Evolutionary conservation across 2,329 filamentous ascomycete species (phyloP).

Genomic region (Teratosphaeria viscida): DNA sequence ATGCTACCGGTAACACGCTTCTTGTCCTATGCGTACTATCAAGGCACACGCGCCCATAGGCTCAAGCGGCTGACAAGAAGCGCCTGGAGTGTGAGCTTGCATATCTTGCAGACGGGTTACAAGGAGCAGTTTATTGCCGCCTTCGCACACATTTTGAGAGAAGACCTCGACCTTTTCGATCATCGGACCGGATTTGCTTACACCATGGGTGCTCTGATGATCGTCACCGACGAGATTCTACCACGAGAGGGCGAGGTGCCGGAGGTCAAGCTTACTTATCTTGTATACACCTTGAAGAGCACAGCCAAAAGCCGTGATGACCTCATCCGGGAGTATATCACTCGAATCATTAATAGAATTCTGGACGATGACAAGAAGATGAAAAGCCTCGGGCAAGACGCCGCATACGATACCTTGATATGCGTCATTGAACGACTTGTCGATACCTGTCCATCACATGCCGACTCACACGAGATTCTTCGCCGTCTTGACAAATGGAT

Average conservation of each 20-base stretch:
- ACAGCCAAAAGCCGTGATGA: constrained; percentile 4
- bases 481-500: background rate
- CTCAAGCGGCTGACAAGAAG: constrained; percentile 16
- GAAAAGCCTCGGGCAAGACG: constrained; percentile 3
- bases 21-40: constrained; percentile 22
- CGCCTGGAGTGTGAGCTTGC: constrained; percentile 17
- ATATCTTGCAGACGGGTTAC: constrained; percentile 21
- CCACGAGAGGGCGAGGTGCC: constrained; percentile 1
- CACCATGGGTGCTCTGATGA: constrained; percentile 20
- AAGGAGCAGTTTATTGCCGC: constrained; percentile 16
- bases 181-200: constrained; percentile 15
- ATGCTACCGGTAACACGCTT: constrained; percentile 16
- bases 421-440: background rate
- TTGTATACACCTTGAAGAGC: constrained; percentile 6
- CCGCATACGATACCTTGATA: constrained; percentile 4
- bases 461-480: background rate
- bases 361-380: constrained; percentile 35
- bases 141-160: constrained; percentile 15
- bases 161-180: constrained; percentile 7
- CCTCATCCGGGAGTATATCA: constrained; percentile 8
- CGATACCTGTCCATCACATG: background rate
- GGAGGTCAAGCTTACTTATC: constrained; percentile 1
- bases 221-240: constrained; percentile 15
- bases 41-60: constrained; percentile 20
- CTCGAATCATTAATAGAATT: constrained; percentile 24